Evolutionary conservation across 371 early-diverging fungal genomes (phyloP).

Genomic region (Batkoa obscura): DNA sequence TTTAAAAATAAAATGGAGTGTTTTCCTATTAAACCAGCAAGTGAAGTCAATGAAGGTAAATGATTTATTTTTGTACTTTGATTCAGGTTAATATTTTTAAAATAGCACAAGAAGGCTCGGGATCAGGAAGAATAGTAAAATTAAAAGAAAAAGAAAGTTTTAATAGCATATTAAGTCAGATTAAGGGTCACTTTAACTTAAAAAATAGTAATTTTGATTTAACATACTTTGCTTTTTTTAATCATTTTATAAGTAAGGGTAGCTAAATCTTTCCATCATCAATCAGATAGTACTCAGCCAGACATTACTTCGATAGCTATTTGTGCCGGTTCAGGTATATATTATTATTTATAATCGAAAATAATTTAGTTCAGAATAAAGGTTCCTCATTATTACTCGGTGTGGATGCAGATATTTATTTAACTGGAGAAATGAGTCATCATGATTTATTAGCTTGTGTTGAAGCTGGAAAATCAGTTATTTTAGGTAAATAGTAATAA

Average conservation of each 20-base stretch:
- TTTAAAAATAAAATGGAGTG: conserved; percentile 25
- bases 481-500: conserved; percentile 39
- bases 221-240: neutral
- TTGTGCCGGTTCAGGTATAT: conserved; percentile 70
- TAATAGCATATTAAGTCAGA: conserved; percentile 26
- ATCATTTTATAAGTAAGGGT: conserved; percentile 33
- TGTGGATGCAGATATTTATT: conserved; percentile 42
- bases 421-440: conserved; percentile 93
- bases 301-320: conserved; percentile 64
- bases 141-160: conserved; percentile 34
- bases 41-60: conserved; percentile 26
- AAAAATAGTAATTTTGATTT: conserved; percentile 23
- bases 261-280: too few relatives aligned
- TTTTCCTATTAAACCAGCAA: conserved; percentile 26
- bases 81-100: neutral
- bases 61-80: conserved; percentile 9
- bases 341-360: neutral
- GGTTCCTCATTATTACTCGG: conserved; percentile 33
- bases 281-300: conserved; percentile 19
- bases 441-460: conserved; percentile 74
- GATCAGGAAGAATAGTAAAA: conserved; percentile 50
- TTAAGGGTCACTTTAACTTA: conserved; percentile 42
- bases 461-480: conserved; percentile 54
- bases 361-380: too few relatives aligned
- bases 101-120: conserved; percentile 43